Conservation (phyloP, 108 stramenopile genomes). For the Pseudonitzschia multiseries region DNA sequence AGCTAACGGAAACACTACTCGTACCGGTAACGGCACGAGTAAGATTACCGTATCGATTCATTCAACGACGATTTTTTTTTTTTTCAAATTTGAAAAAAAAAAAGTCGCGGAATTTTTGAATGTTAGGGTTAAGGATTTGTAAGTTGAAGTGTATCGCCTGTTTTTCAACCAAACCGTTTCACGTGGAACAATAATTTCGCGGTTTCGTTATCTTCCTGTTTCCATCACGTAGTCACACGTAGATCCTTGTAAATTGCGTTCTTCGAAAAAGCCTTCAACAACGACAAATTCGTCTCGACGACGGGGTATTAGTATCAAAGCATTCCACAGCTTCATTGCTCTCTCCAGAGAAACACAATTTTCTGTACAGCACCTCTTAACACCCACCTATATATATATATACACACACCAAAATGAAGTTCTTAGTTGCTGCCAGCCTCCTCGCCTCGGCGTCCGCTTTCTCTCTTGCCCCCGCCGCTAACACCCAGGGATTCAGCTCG, state of each 20-base stretch:
- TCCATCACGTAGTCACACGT: not conserved
- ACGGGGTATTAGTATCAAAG: not conserved
- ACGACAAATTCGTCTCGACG: not conserved
- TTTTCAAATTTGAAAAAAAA: no score
- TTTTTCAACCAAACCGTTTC: not conserved
- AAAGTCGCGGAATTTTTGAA: not conserved
- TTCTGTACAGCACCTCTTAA: not conserved
- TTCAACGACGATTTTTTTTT: no score
- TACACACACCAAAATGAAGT: conserved; percentile 58
- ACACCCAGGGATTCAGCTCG: conserved; percentile 12
- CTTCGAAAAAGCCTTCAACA: conserved; percentile 7
- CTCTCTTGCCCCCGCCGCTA: conserved; percentile 61
- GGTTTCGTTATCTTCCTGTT: not conserved
- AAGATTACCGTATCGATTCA: no score
- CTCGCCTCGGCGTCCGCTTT: conserved; percentile 51
- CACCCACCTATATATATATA: conserved; percentile 7
- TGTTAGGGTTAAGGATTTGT: not conserved
- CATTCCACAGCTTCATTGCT: not conserved
- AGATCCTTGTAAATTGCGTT: conserved; percentile 6
- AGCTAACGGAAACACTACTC: no score
- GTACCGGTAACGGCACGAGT: no score
- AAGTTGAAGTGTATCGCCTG: conserved; percentile 13
- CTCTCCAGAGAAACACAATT: not conserved
- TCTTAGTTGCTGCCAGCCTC: conserved; percentile 49
- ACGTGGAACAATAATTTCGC: conserved; percentile 12